Percentiles rank a stretch among this genome's conserved stretches.
Conservation (phyloP, 1,139 yeast genomes). For the Pichia sp. region DNA sequence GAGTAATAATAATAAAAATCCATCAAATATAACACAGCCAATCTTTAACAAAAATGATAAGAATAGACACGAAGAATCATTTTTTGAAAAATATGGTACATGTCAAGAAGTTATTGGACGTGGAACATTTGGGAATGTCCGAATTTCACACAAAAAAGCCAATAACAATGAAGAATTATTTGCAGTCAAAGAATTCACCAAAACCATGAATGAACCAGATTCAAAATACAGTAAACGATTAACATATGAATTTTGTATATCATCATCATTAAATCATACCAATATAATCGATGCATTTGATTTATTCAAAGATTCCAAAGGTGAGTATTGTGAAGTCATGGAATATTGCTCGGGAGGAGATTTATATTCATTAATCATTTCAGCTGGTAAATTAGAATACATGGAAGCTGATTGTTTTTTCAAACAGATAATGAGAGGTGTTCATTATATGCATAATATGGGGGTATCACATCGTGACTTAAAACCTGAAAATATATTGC, state of each 20-base stretch:
- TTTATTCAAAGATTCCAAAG: slow-evolving; percentile 80
- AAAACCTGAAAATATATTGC: slow-evolving; percentile 84
- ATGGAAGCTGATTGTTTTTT: slow-evolving; percentile 94
- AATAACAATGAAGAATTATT: slow-evolving; percentile 47
- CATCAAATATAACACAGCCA: slow-evolving; percentile 1
- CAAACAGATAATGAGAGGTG: slow-evolving; percentile 86
- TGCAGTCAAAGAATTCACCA: slow-evolving; percentile 79
- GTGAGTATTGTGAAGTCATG: slow-evolving; percentile 94
- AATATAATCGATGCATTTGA: slow-evolving; percentile 85
- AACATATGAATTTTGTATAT: slow-evolving; percentile 79
- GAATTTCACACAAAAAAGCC: slow-evolving; percentile 53
- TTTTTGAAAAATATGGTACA: slow-evolving; percentile 67
- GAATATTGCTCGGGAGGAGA: slow-evolving; percentile 96
- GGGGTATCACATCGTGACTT: slow-evolving; percentile 94
- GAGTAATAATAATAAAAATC: not conserved
- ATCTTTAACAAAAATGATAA: slow-evolving; percentile 1
- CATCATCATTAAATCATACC: slow-evolving; percentile 70
- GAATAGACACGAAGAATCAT: slow-evolving; percentile 24
- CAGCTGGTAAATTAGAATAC: slow-evolving; percentile 76
- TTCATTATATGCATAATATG: slow-evolving; percentile 93
- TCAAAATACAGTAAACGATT: slow-evolving; percentile 62
- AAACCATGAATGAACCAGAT: slow-evolving; percentile 49
- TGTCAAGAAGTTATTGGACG: slow-evolving; percentile 77
- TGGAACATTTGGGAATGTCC: slow-evolving; percentile 82
- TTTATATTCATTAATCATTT: slow-evolving; percentile 74